Conservation (phyloP, 2,329 filamentous ascomycete species). For the Alternaria sp. region DNA sequence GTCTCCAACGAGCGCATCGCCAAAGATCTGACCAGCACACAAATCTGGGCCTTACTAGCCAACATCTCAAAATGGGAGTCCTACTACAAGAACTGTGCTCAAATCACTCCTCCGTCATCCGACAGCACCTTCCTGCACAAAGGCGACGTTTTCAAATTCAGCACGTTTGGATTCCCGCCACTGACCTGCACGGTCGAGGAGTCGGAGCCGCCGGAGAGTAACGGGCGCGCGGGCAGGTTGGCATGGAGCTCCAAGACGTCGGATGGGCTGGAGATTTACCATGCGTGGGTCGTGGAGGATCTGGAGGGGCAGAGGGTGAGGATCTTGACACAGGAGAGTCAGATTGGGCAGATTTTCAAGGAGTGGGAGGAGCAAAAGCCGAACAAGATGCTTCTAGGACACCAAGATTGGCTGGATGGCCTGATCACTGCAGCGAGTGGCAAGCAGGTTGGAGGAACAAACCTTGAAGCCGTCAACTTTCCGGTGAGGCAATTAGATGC, state of each 20-base stretch:
- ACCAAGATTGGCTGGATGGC: slow-evolving; percentile 49
- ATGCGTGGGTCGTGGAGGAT: slow-evolving; percentile 48
- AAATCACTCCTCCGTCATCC: slow-evolving; percentile 37
- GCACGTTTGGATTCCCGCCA: slow-evolving; percentile 45
- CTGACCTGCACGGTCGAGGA: slow-evolving; percentile 33
- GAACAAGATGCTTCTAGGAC: slow-evolving; percentile 46
- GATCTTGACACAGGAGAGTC: slow-evolving; percentile 47
- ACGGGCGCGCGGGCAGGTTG: slow-evolving; percentile 29
- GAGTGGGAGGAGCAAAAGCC: slow-evolving; percentile 37
- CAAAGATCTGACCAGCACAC: slow-evolving; percentile 27
- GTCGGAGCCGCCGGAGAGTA: slow-evolving; percentile 17
- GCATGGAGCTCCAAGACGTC: slow-evolving; percentile 27
- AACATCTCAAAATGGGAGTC: slow-evolving; percentile 43
- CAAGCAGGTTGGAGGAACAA: slow-evolving; percentile 22
- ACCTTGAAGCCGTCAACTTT: slow-evolving; percentile 27
- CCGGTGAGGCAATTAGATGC: neutral
- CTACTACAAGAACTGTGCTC: slow-evolving; percentile 43
- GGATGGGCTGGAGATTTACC: slow-evolving; percentile 42
- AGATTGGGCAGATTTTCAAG: slow-evolving; percentile 38
- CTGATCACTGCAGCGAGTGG: slow-evolving; percentile 35
- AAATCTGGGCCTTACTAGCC: slow-evolving; percentile 42
- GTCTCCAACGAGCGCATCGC: slow-evolving; percentile 45
- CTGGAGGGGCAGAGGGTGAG: slow-evolving; percentile 38
- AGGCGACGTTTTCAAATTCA: slow-evolving; percentile 41
- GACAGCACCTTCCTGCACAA: slow-evolving; percentile 28